Base-by-base conservation (phyloP, 768 basidiomycete genomes). In the Auriscalpium orientale region DNA sequence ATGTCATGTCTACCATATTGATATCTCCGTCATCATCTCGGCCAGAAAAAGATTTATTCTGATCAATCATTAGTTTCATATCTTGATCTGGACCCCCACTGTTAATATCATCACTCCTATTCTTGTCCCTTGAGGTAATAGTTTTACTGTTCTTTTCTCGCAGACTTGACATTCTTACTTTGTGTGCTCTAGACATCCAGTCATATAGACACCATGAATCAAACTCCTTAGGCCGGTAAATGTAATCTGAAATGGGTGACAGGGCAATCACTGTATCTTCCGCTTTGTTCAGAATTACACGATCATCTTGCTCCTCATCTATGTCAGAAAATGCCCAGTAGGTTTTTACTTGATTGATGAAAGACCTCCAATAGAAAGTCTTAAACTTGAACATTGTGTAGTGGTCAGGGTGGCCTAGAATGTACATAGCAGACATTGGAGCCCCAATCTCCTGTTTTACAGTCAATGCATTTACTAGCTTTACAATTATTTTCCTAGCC, bases 381-480 rank as follows among this genome's bases (percentile, higher is more conserved):
- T 64, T 56, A 61, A 75, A 76, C 12, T 36, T 61, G 55, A 72
- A 69, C 52, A 63, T 69, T 0, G 71, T 74, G 53, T 75, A 75
- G 22, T 73, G 72, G 56, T 76, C 75, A 16, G 70, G 72, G 51
- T 70, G 60, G 8, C 63, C 66, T 10, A 74, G 54, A 1, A 74
- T 49, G 48, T 74, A 74, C 57, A 71, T 58, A 11, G 58, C 66
- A 0, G 68, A 68, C 67, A 75, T 70, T 0, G 74, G 74, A 16
- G 65, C 66, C 0, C 74, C 74, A 13, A 75, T 67, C 57, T 75
- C 72, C 16, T 64, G 21, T 56, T 72, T 73, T 0, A 68, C 60
- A 20, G 67, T 66, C n/a, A 77, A 43, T 1, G 60, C 15, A 57
- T 77, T 77, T 0, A 71, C 69, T 6, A 77, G 70, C 55, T 72